These are phyloP conservation scores for Suillus plorans DNA, from an alignment of 768 basidiomycete genomes.

Conservation along the genomic window DNA sequence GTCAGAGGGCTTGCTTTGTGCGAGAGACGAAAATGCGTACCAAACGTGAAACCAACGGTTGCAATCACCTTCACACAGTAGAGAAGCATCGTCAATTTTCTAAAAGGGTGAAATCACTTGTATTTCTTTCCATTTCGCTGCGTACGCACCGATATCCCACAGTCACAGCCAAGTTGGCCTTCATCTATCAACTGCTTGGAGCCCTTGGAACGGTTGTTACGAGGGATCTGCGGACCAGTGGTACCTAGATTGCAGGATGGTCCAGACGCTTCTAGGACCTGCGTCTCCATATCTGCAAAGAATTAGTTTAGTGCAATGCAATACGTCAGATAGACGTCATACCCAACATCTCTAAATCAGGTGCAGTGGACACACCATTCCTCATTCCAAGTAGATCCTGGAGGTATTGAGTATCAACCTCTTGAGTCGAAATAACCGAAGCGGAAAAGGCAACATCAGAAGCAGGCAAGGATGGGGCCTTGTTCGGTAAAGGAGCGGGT, in stretches of 20 bases:
- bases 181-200: slow-evolving; percentile 27
- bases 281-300: slow-evolving; percentile 34
- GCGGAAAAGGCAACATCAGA: slow-evolving; percentile 22
- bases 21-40: slow-evolving; percentile 37
- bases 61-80: slow-evolving; percentile 75
- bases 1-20: background rate
- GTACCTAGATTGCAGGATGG: slow-evolving; percentile 10
- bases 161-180: slow-evolving; percentile 63
- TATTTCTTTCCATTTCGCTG: background rate
- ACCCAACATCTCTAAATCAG: slow-evolving; percentile 54
- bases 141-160: slow-evolving; percentile 53
- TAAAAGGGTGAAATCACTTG: background rate
- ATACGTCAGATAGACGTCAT: slow-evolving; percentile 3
- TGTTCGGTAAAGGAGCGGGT: slow-evolving; percentile 13
- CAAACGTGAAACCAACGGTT: slow-evolving; percentile 75
- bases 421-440: slow-evolving; percentile 25
- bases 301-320: background rate
- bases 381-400: slow-evolving; percentile 25
- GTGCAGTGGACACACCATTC: slow-evolving; percentile 9
- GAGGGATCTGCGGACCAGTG: background rate
- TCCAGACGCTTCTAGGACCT: slow-evolving; percentile 17
- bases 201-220: slow-evolving; percentile 12
- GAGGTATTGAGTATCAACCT: slow-evolving; percentile 42
- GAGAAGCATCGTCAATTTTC: slow-evolving; percentile 55
- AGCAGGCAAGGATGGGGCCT: slow-evolving; percentile 24